Base-by-base conservation (phyloP, 192 early-diverging fungal species). In the Rhizophlyctis rosea region DNA sequence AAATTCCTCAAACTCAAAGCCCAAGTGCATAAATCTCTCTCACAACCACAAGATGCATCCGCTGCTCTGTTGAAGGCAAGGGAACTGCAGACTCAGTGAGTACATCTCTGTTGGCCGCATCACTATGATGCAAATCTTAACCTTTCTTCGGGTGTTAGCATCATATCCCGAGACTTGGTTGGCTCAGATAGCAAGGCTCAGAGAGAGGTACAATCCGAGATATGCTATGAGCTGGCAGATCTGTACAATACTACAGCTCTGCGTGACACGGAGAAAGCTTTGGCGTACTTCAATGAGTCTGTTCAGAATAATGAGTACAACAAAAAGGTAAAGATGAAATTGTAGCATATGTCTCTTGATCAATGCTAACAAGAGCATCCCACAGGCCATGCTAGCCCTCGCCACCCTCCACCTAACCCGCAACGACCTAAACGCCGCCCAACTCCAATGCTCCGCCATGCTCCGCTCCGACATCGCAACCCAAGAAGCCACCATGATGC, bases 401-500 rank as follows among this genome's bases (percentile, higher is more conserved):
- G 61, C 73, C 7, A 61, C 67, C 44, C 24, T 77, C 16, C 71
- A 77, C 44, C 58, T 79, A 4, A 53, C 50, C 11, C 39, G 67
- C 56, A 61, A 62, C 55, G 75, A 79, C 52, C 44, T 70, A 4
- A 34, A 49, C n/a, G 34, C 74, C 14, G 82, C 82, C n/a, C 82
- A 84, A 56, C 73, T 33, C 18, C 73, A 79, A 32, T 77, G 76
- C 59, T 48, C 74, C 18, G 28, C 47, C 16, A 28, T 84, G 31
- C 69, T 84, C 3, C 44, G 60, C 25, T 18, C 60, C 21, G 75
- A 81, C 36, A 50, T 62, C 13, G 64, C 48, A 25, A 59, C 57
- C 48, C 70, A 75, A n/a, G 76, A 71, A 25, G 79, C 82, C 3
- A 73, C 73, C 3, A 51, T 84, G 39, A 54, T 79, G 28, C 75